Evolutionary conservation across 495 filamentous ascomycete genomes (phyloP).

Genomic region (Penicillium turbatum): DNA sequence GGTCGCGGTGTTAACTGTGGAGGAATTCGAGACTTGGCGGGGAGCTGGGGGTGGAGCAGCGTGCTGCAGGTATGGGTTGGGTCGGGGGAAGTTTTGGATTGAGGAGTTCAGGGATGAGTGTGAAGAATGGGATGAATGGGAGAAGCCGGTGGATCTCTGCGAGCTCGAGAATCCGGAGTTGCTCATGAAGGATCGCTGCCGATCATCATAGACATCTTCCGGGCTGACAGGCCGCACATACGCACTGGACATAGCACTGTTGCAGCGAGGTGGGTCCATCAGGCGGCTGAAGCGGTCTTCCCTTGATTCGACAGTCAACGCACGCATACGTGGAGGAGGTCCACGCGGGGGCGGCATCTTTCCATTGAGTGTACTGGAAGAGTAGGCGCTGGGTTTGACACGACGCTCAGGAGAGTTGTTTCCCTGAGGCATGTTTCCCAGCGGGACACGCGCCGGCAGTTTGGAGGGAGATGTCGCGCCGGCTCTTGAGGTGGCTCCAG

Average conservation of each 20-base stretch:
- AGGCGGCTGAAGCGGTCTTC: slow-evolving; percentile 57
- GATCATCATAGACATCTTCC: slow-evolving; percentile 83
- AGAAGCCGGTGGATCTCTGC: slow-evolving; percentile 37
- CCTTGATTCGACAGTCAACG: slow-evolving; percentile 63
- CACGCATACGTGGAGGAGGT: slow-evolving; percentile 87
- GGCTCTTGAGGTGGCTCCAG: slow-evolving; percentile 40
- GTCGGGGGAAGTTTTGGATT: slow-evolving; percentile 33
- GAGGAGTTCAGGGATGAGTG: slow-evolving; percentile 38
- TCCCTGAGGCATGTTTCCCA: slow-evolving; percentile 75
- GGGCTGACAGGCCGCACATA: slow-evolving; percentile 73
- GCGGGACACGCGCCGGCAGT: slow-evolving; percentile 74
- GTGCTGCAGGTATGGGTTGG: slow-evolving; percentile 41
- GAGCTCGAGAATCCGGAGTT: slow-evolving; percentile 42
- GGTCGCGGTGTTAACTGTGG: slow-evolving; percentile 55
- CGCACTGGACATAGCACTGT: slow-evolving; percentile 60
- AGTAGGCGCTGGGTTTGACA: slow-evolving; percentile 45
- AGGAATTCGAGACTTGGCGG: slow-evolving; percentile 70
- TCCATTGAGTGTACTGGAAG: slow-evolving; percentile 49
- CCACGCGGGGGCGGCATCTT: slow-evolving; percentile 61
- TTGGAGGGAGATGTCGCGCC: slow-evolving; percentile 68
- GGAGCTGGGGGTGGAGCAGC: slow-evolving; percentile 48
- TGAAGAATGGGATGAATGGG: slow-evolving; percentile 40
- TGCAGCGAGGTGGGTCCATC: slow-evolving; percentile 57
- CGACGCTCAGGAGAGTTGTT: slow-evolving; percentile 78
- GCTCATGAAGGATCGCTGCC: slow-evolving; percentile 48